Conservation (phyloP, 1,284 basidiomycete genomes). For the Boletellus deceptivus region DNA sequence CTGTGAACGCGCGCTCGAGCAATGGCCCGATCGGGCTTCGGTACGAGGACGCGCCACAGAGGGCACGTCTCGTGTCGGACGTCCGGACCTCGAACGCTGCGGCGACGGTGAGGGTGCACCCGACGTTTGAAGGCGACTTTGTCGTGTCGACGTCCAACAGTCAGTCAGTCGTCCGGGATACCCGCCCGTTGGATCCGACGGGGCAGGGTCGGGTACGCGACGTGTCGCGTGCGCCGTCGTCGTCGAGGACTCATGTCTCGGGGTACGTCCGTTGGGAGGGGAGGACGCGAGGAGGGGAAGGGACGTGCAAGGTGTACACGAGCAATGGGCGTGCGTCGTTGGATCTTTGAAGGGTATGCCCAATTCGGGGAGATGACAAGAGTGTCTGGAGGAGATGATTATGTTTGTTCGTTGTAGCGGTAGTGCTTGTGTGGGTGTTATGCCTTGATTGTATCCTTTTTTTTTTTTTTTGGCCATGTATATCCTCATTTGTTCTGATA, state of each 20-base stretch:
- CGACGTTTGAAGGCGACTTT: constrained; percentile 44
- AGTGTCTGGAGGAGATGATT: too few relatives aligned
- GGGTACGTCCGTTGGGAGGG: constrained; percentile 22
- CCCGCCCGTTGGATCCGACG: constrained; percentile 35
- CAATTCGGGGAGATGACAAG: too few relatives aligned
- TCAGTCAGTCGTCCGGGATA: constrained; percentile 17
- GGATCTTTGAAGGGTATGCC: constrained; percentile 12
- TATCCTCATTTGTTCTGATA: too few relatives aligned
- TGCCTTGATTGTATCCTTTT: too few relatives aligned
- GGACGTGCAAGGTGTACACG: constrained; percentile 17
- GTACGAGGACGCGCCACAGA: constrained; percentile 36
- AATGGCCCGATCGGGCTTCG: constrained; percentile 36
- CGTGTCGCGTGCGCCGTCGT: constrained; percentile 6
- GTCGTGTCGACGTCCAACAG: constrained; percentile 35
- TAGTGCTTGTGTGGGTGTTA: too few relatives aligned
- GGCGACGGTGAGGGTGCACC: constrained; percentile 37
- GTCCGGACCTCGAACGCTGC: constrained; percentile 39
- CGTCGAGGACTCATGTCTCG: not conserved
- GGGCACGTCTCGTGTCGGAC: constrained; percentile 32
- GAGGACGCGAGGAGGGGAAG: not conserved
- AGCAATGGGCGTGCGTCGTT: constrained; percentile 24
- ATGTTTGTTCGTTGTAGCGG: too few relatives aligned
- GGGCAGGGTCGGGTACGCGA: constrained; percentile 34
- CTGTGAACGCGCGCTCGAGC: constrained; percentile 30
- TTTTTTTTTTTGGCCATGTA: too few relatives aligned